Percentiles rank a stretch among this genome's conserved stretches.
Evolutionary conservation across 2,329 filamentous ascomycete genomes (phyloP).

Genomic region (Xylariaceae sp.): DNA sequence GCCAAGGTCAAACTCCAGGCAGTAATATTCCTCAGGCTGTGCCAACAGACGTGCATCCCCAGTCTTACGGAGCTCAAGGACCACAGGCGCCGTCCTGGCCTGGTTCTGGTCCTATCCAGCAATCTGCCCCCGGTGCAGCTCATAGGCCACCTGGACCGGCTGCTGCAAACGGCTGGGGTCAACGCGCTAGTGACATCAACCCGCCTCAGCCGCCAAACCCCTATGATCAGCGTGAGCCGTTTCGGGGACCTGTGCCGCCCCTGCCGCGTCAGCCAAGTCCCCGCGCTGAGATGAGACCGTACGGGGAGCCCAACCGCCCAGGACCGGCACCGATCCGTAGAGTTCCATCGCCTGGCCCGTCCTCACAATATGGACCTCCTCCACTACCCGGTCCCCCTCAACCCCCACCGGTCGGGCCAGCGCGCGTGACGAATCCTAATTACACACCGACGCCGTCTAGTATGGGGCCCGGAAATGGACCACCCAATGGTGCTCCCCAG

Average conservation of each 20-base stretch:
- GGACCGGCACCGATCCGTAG: constrained; percentile 47
- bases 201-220: constrained; percentile 73
- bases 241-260: constrained; percentile 62
- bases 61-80: constrained; percentile 82
- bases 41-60: constrained; percentile 92
- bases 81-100: constrained; percentile 89
- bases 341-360: constrained; percentile 50
- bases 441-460: constrained; percentile 35
- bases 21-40: constrained; percentile 66
- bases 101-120: constrained; percentile 59
- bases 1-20: constrained; percentile 70
- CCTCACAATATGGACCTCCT: constrained; percentile 49
- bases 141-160: constrained; percentile 54
- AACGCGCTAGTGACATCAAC: constrained; percentile 72
- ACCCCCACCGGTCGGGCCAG: constrained; percentile 38
- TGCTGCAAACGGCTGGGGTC: constrained; percentile 52
- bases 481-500: constrained; percentile 41
- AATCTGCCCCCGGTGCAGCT: constrained; percentile 47
- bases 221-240: constrained; percentile 72
- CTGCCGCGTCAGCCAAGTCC: constrained; percentile 71
- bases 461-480: constrained; percentile 38
- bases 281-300: constrained; percentile 66
- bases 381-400: constrained; percentile 39
- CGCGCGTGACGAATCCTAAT: constrained; percentile 39
- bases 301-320: constrained; percentile 59